Percentiles rank a stretch among this genome's conserved stretches.
Evolutionary conservation across 768 basidiomycete species (phyloP).

Genomic region (Boletus subcaerulescens): DNA sequence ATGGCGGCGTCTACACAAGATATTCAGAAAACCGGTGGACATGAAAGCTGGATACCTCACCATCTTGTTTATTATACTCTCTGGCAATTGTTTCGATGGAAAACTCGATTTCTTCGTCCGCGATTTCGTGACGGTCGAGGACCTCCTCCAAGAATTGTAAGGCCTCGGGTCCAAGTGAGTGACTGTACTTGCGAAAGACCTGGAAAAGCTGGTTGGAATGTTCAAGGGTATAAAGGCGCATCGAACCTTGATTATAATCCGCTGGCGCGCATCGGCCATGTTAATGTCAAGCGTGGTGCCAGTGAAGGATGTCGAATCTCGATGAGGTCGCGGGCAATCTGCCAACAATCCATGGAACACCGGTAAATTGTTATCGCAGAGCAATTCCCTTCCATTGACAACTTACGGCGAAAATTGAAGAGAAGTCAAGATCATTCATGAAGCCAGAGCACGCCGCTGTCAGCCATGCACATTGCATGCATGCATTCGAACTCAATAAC

Average conservation of each 20-base stretch:
- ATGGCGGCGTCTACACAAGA: conserved; percentile 64
- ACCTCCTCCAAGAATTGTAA: conserved; percentile 70
- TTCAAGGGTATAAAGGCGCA: background rate
- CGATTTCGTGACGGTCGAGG: conserved; percentile 67
- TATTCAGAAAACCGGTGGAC: background rate
- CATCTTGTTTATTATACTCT: conserved; percentile 89
- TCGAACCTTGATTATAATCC: conserved; percentile 44
- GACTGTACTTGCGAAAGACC: conserved; percentile 88
- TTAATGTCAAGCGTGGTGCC: background rate
- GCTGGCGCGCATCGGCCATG: conserved; percentile 40
- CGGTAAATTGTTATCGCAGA: too few relatives aligned
- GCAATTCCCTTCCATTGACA: too few relatives aligned
- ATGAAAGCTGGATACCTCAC: conserved; percentile 34
- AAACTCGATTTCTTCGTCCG: conserved; percentile 64
- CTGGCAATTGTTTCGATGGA: conserved; percentile 79
- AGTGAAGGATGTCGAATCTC: background rate
- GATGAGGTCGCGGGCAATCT: background rate
- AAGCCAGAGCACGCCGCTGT: too few relatives aligned
- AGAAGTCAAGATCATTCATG: too few relatives aligned
- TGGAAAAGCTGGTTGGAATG: conserved; percentile 26
- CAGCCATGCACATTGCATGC: too few relatives aligned
- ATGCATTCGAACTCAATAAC: too few relatives aligned
- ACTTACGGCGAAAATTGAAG: too few relatives aligned
- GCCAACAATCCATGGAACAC: too few relatives aligned
- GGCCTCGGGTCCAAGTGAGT: conserved; percentile 79